phyloP scores from a whole-genome alignment of 257 asterid species.

The Marsdenia floribunda region DNA sequence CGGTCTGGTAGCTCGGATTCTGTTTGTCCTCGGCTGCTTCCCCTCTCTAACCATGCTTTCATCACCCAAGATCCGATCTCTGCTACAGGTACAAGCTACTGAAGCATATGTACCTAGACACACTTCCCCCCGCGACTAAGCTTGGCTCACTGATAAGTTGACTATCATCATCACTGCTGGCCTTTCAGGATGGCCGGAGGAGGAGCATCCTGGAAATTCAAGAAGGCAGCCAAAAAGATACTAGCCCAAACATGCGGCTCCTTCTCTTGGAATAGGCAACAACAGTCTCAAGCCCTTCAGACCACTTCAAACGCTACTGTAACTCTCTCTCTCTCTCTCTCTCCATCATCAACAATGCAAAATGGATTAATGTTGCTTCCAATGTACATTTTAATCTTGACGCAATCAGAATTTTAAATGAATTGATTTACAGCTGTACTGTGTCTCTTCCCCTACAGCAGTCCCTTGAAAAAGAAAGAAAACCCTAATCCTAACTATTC shows the following conservation, averaged over 20 bases:
- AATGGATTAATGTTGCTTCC: constrained; percentile 6
- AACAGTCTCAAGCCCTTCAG: constrained; percentile 25
- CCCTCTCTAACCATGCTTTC: background rate
- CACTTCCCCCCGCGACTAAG: background rate
- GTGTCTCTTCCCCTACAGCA: background rate
- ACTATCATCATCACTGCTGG: background rate
- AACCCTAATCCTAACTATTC: background rate
- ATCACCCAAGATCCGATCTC: background rate
- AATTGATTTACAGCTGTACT: background rate
- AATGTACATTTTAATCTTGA: constrained; percentile 6
- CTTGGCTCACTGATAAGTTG: background rate
- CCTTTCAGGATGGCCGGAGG: constrained; percentile 39
- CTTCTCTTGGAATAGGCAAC: constrained; percentile 32
- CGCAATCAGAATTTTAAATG: background rate
- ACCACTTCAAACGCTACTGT: constrained; percentile 29
- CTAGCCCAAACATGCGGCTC: constrained; percentile 66
- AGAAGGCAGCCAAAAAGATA: constrained; percentile 68
- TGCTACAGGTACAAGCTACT: background rate
- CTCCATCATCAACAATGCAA: background rate
- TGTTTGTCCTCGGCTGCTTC: background rate
- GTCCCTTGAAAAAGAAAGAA: background rate
- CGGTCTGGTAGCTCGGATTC: background rate
- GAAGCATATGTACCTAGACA: background rate
- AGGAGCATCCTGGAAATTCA: constrained; percentile 53
- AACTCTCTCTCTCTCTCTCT: constrained; percentile 15